Percentiles rank a stretch among this genome's conserved stretches.
These are phyloP conservation scores for Coemansia sp. DNA, from an alignment of 192 early-diverging fungal species.

Conservation along the genomic window DNA sequence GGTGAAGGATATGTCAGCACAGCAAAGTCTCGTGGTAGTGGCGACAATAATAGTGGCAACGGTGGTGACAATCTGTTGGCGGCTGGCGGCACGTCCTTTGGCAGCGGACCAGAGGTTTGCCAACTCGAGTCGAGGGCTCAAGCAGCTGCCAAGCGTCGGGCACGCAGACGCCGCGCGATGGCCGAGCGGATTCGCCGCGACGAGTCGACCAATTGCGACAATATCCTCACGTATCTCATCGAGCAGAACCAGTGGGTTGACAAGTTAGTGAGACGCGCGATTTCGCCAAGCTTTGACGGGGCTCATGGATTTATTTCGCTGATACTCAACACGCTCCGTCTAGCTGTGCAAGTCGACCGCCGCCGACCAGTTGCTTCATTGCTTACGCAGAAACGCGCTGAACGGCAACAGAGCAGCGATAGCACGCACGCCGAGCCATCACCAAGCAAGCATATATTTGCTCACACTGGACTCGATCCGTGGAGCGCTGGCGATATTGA, in stretches of 20 bases:
- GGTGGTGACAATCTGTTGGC: conserved; percentile 14
- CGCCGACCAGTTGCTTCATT: conserved; percentile 9
- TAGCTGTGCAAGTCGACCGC: conserved; percentile 50
- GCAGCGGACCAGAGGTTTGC: neutral
- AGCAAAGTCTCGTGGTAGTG: neutral
- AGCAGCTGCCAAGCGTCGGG: conserved; percentile 24
- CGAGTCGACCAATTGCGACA: conserved; percentile 53
- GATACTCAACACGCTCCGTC: conserved; percentile 53
- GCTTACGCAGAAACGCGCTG: neutral
- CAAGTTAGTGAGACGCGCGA: conserved; percentile 44
- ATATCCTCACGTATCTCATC: conserved; percentile 49
- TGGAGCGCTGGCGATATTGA: conserved; percentile 1
- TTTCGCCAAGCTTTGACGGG: conserved; percentile 49
- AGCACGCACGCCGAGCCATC: neutral
- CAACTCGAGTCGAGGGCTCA: conserved; percentile 16
- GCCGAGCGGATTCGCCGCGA: conserved; percentile 48
- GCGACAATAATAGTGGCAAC: conserved; percentile 1
- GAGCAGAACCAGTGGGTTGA: conserved; percentile 52
- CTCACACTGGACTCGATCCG: neutral
- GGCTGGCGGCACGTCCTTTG: neutral
- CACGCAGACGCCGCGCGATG: conserved; percentile 30
- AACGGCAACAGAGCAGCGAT: neutral
- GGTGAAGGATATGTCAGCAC: neutral
- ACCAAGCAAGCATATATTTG: neutral
- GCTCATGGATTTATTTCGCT: conserved; percentile 50